These are phyloP conservation scores for Phytophthora fragariaefolia DNA, from an alignment of 352 stramenopile genomes.

Conservation along the genomic window DNA sequence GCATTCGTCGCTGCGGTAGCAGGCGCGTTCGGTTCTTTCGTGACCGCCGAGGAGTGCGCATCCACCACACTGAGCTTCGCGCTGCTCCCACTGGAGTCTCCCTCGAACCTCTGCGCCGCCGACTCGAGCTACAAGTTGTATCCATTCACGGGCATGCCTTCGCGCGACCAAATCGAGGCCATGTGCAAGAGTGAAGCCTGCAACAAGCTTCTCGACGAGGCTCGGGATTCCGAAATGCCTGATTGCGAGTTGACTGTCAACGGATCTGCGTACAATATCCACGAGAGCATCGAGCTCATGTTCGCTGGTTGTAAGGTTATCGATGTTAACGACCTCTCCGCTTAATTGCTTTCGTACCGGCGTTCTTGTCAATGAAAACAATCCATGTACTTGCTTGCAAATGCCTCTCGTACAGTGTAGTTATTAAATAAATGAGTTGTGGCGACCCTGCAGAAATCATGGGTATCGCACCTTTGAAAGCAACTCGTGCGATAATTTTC, in stretches of 20 bases:
- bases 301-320: constrained; percentile 29
- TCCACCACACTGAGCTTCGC: constrained; percentile 39
- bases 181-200: constrained; percentile 43
- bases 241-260: constrained; percentile 42
- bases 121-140: constrained; percentile 46
- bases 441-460: too few relatives aligned
- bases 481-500: too few relatives aligned
- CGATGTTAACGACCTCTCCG: constrained; percentile 28
- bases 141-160: constrained; percentile 45
- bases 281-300: constrained; percentile 41
- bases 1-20: constrained; percentile 20
- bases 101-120: constrained; percentile 30
- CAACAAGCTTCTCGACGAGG: constrained; percentile 34
- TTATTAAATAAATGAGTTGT: too few relatives aligned
- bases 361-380: not conserved
- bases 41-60: constrained; percentile 35
- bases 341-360: constrained; percentile 4
- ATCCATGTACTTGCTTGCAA: too few relatives aligned
- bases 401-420: too few relatives aligned
- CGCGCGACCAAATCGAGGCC: constrained; percentile 24
- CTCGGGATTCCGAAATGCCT: constrained; percentile 35
- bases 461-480: too few relatives aligned
- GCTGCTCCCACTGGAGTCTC: constrained; percentile 40
- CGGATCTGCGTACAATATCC: constrained; percentile 42
- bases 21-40: constrained; percentile 21